A percentile compares a stretch with the other conserved stretches of the same genome.
Conservation (phyloP, 2,329 filamentous ascomycete genomes). For the Botrytis cinerea region DNA sequence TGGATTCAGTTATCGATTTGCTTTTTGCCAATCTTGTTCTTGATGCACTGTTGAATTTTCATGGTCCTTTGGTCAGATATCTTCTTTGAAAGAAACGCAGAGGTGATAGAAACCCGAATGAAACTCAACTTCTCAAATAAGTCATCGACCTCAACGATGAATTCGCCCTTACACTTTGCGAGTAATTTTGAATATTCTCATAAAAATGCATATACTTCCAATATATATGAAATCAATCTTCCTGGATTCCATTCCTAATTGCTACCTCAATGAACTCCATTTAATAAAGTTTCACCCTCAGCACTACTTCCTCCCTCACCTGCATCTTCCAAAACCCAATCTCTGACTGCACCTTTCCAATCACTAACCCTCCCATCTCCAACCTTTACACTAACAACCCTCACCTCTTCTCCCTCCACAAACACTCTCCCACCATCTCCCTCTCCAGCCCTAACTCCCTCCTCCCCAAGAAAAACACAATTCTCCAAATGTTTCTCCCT, state of each 20-base stretch:
- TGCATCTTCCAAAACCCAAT: slow-evolving; percentile 55
- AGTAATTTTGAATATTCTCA: not conserved
- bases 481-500: slow-evolving; percentile 83
- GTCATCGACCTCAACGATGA: not conserved
- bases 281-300: slow-evolving; percentile 32
- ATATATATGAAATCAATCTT: not conserved
- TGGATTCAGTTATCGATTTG: not conserved
- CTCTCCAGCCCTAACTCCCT: slow-evolving; percentile 47
- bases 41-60: not conserved
- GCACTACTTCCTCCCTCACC: slow-evolving; percentile 21
- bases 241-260: not conserved
- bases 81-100: not conserved
- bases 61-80: not conserved
- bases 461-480: slow-evolving; percentile 76
- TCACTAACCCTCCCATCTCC: slow-evolving; percentile 85
- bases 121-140: not conserved
- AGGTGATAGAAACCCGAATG: not conserved
- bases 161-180: too few species aligned
- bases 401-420: slow-evolving; percentile 78
- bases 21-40: not conserved
- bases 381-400: slow-evolving; percentile 84
- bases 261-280: slow-evolving; percentile 31
- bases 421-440: slow-evolving; percentile 62
- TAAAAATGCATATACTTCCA: not conserved
- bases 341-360: slow-evolving; percentile 90